Percentiles rank a stretch among this genome's conserved stretches.
Conservation (phyloP, 306 rosid species). For the Lupinus albus region DNA sequence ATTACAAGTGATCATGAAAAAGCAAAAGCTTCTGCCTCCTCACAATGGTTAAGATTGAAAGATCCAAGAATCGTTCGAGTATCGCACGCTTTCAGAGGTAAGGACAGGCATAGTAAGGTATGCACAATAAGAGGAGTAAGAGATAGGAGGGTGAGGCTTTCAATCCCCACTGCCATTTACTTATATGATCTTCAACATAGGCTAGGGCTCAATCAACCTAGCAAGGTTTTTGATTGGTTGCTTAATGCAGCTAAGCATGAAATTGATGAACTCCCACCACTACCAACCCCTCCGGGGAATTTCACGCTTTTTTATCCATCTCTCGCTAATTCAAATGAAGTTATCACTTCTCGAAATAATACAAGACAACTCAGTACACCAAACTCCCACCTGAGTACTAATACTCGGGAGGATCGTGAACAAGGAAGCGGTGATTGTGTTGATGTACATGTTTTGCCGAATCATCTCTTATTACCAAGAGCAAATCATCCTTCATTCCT, state of each 20-base stretch:
- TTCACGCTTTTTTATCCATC: slow-evolving; percentile 56
- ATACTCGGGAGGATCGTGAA: slow-evolving; percentile 31
- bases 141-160: slow-evolving; percentile 76
- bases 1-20: slow-evolving; percentile 41
- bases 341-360: slow-evolving; percentile 24
- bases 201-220: slow-evolving; percentile 85
- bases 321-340: slow-evolving; percentile 18
- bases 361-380: no score
- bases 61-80: slow-evolving; percentile 91
- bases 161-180: slow-evolving; percentile 84
- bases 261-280: slow-evolving; percentile 89
- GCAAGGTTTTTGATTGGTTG: slow-evolving; percentile 94
- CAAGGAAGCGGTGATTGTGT: slow-evolving; percentile 4
- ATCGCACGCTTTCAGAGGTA: slow-evolving; percentile 81
- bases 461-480: slow-evolving; percentile 35
- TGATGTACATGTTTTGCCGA: slow-evolving; percentile 41
- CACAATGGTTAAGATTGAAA: slow-evolving; percentile 75
- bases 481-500: slow-evolving; percentile 50
- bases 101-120: slow-evolving; percentile 85
- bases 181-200: slow-evolving; percentile 87
- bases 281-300: slow-evolving; percentile 59
- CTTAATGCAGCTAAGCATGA: slow-evolving; percentile 77
- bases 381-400: no score
- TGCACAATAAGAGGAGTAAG: slow-evolving; percentile 78
- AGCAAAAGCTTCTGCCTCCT: slow-evolving; percentile 44